Evolutionary conservation across 345 rosid species (phyloP), one percentile per base, ranked within the genome.

Genomic region (sweet orange (Citrus sinensis)): DNA sequence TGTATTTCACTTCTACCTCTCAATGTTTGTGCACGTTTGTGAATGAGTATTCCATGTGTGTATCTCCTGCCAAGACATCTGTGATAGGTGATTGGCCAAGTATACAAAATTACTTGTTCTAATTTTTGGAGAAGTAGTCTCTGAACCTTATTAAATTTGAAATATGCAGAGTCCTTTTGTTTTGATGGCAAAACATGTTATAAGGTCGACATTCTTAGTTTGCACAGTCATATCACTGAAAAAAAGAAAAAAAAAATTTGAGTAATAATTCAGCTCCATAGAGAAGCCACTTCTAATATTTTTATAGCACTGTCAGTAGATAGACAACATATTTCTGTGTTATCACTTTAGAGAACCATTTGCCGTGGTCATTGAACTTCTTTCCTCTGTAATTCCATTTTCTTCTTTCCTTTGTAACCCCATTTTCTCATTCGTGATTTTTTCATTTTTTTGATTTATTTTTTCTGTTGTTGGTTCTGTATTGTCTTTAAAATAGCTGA

Each of bases 41-140:
- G 32, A 29, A 63, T 22, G 65, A 35, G 8, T 46, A 25, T 64
- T 61, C 70, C 74, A 30, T 73, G 7, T 54, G 4, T 29, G 11
- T 70, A 4, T 64, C 6, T 42, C 29, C 55, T 34, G 13, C 66
- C 37, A 24, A 4, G 35, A 22, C 68, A 54, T 71, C 22, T 16
- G 24, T 73, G 17, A 2, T 49, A 60, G 70, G 25, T 64, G 69
- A 42, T 63, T 42, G 32, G 34, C 62, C 56, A 49, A 51, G 68
- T 54, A 7, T 66, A 51, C 35, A 34, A 20, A 54, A 30, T 32
- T 46, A 63, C 59, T 17, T 0, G 56, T 49, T 39, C 1, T 54
- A 24, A 4, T 65, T 63, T 7, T 66, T 67, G 22, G 55, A 61
- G 64, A 77, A 74, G 65, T 13, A 11, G 27, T 79, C 78, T 66